Evolutionary conservation across 108 stramenopile genomes (phyloP), one percentile per base, ranked within the genome.

Genomic region (Skeletonema potamos): DNA sequence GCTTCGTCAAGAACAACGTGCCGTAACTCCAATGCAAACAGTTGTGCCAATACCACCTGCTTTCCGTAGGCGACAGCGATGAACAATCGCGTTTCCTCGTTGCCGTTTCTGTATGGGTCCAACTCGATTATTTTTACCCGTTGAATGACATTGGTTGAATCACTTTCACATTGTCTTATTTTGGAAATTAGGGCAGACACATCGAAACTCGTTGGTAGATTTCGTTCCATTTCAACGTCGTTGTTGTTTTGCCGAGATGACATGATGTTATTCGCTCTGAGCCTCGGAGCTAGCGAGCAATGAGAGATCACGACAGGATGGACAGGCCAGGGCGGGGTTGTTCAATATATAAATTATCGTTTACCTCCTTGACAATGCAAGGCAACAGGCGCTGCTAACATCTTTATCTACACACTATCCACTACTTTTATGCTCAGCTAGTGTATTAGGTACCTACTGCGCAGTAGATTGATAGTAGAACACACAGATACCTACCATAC

Each of bases 11-110:
- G 54, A 27, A 20, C 24, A 1, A 68, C 66, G 9, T 68, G 58
- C 12, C 56, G 28, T 15, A 79, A 55, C 36, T 72, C 78, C 66
- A 79, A 64, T n/a, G 78, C 71, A 58, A 68, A 68, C 27, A 79
- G 29, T 48, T 79, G 78, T 27, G 60, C 71, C 51, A 72, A 59
- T 8, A 63, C 67, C 2, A 62, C 27, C 11, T 72, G 61, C 4
- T 43, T 58, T 29, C 78, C 71, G 36, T 33, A 72, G 20, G 62
- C 71, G 54, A 72, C 66, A 6, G 71, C 66, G 39, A 79, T 11
- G n/a, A 79, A 79, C 41, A 79, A 48, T 58, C 78, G 37, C 8
- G 70, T 79, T 37, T 55, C 72, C 34, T 57, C 20, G 33, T 11
- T 20, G 15, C 39, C 20, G 41, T 18, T 46, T 12, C 64, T 43